These are phyloP conservation scores for Morella rubra DNA, from an alignment of 306 rosid species.

Conservation along the genomic window DNA sequence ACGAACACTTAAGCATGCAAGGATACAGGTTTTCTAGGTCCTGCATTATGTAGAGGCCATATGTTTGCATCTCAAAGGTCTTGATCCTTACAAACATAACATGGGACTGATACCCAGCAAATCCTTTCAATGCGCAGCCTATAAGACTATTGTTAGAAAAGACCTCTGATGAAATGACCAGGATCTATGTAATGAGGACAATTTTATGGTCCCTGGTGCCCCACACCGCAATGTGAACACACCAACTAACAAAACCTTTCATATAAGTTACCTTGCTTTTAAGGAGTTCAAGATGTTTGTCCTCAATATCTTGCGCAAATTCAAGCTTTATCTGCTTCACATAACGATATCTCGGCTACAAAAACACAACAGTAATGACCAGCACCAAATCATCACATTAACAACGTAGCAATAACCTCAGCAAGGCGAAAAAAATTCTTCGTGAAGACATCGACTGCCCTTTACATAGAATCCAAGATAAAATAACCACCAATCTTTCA, in stretches of 20 bases:
- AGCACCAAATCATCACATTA: constrained; percentile 13
- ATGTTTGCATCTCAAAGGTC: background rate
- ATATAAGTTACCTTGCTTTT: constrained; percentile 52
- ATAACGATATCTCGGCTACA: constrained; percentile 58
- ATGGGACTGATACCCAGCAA: background rate
- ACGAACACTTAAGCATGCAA: background rate
- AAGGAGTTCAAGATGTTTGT: constrained; percentile 57
- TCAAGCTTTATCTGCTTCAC: constrained; percentile 69
- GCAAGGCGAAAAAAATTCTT: background rate
- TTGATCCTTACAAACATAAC: background rate
- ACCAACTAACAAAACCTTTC: background rate
- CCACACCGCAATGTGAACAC: background rate
- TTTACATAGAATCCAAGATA: background rate
- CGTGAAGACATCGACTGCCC: background rate
- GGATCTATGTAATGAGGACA: background rate
- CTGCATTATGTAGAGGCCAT: background rate
- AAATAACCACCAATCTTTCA: constrained; percentile 1
- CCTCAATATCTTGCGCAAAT: constrained; percentile 77
- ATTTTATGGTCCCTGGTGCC: background rate
- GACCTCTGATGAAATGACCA: background rate
- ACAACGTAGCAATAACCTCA: background rate
- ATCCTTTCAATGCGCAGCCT: background rate
- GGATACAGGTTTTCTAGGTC: background rate
- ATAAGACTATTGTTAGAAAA: background rate
- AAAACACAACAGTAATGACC: constrained; percentile 26